A percentile compares a stretch with the other conserved stretches of the same genome.
These are phyloP conservation scores for Turritis glabra DNA, from an alignment of 345 rosid species.

Conservation along the genomic window DNA sequence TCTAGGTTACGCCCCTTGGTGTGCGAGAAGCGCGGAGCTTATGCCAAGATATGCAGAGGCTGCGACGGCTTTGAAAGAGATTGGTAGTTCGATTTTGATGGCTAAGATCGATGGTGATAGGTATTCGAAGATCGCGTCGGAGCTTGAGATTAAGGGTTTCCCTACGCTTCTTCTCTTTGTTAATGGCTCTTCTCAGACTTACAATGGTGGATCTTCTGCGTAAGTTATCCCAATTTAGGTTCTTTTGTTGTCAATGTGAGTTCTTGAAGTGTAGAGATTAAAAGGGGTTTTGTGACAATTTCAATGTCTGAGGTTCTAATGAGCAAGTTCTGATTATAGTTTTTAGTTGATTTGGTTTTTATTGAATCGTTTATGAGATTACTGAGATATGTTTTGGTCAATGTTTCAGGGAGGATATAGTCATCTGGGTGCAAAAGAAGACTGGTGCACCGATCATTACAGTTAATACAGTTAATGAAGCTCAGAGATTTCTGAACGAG, in stretches of 20 bases:
- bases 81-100: slow-evolving; percentile 63
- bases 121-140: slow-evolving; percentile 63
- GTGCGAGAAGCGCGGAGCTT: slow-evolving; percentile 80
- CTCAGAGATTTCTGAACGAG: slow-evolving; percentile 60
- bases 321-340: not conserved
- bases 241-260: not conserved
- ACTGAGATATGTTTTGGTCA: not conserved
- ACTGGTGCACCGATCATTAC: slow-evolving; percentile 66
- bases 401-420: slow-evolving; percentile 63
- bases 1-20: slow-evolving; percentile 92
- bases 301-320: not conserved
- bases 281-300: not conserved
- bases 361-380: not conserved
- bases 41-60: slow-evolving; percentile 92
- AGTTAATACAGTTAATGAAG: slow-evolving; percentile 51
- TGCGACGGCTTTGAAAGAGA: slow-evolving; percentile 67
- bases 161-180: slow-evolving; percentile 79
- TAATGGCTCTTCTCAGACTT: slow-evolving; percentile 67
- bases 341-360: not conserved
- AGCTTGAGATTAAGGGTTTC: slow-evolving; percentile 67
- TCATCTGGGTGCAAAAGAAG: slow-evolving; percentile 84
- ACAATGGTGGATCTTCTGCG: slow-evolving; percentile 78
- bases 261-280: too few relatives aligned
- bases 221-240: slow-evolving; percentile 38
- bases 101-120: slow-evolving; percentile 88